Evolutionary conservation across 352 stramenopile species (phyloP).

Genomic region (Aphanomyces astaci): DNA sequence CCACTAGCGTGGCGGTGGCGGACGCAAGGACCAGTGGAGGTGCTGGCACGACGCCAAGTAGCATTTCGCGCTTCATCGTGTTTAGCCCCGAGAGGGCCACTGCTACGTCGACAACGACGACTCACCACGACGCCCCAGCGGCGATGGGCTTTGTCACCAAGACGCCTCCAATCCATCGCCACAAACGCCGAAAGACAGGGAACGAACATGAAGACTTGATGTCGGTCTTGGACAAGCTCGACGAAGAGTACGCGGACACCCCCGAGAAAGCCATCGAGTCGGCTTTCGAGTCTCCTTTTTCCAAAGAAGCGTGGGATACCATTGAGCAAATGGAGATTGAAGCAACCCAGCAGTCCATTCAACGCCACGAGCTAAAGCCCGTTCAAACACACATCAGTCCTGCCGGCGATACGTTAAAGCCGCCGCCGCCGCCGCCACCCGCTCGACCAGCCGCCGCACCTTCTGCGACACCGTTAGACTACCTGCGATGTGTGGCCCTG

Average conservation of each 20-base stretch:
- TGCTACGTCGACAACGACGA: no score
- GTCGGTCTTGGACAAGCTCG: conserved; percentile 4
- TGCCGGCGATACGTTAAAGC: not conserved
- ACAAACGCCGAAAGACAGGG: conserved; percentile 2
- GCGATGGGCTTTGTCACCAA: not conserved
- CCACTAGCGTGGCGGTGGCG: no score
- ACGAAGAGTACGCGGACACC: conserved; percentile 10
- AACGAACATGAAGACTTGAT: conserved; percentile 9
- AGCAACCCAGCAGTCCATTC: conserved; percentile 33
- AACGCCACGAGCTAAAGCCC: not conserved
- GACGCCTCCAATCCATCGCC: not conserved
- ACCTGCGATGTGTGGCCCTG: conserved; percentile 52
- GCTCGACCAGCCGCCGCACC: conserved; percentile 15
- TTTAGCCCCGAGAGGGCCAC: conserved; percentile 15
- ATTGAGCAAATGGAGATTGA: conserved; percentile 62
- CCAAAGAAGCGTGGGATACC: conserved; percentile 66
- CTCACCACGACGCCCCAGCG: not conserved
- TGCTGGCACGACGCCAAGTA: conserved; percentile 67
- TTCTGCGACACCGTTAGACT: conserved; percentile 26
- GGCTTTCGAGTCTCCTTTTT: conserved; percentile 60
- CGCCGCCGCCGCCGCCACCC: not conserved
- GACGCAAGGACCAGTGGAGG: no score
- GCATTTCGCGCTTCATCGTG: conserved; percentile 36
- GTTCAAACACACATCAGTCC: conserved; percentile 5
- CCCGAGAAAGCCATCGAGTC: conserved; percentile 23